phyloP scores from a whole-genome alignment of 805 yeast species.

The Saccharomycopsis schoenii region DNA sequence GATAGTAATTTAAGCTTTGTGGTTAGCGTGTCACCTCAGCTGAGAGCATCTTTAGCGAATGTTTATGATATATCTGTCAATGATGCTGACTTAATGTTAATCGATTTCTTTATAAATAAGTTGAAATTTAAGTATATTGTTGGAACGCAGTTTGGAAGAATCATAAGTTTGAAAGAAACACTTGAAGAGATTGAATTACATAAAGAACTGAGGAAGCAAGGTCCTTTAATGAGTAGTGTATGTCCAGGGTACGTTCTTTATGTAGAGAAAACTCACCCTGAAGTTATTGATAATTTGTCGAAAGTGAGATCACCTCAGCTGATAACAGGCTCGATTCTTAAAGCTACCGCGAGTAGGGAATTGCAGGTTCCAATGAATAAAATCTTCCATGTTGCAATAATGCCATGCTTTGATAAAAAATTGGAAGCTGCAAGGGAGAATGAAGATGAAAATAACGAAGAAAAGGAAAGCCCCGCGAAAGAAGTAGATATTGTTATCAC shows the following conservation, averaged over 20 bases:
- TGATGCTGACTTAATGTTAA: slow-evolving; percentile 51
- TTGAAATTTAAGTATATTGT: slow-evolving; percentile 69
- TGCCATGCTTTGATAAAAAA: slow-evolving; percentile 98
- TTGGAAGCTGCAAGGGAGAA: slow-evolving; percentile 88
- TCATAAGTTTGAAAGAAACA: slow-evolving; percentile 46
- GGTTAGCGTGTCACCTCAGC: slow-evolving; percentile 77
- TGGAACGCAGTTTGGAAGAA: slow-evolving; percentile 78
- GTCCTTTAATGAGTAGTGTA: slow-evolving; percentile 57
- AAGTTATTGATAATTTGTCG: slow-evolving; percentile 60
- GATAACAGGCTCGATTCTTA: slow-evolving; percentile 73
- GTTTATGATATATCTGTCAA: slow-evolving; percentile 47
- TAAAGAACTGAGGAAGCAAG: slow-evolving; percentile 10
- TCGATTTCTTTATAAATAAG: slow-evolving; percentile 44
- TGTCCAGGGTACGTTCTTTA: slow-evolving; percentile 98
- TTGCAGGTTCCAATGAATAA: slow-evolving; percentile 25
- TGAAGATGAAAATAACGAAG: slow-evolving; percentile 30
- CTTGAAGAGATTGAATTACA: slow-evolving; percentile 29
- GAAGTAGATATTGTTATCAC: slow-evolving; percentile 96
- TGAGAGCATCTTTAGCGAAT: slow-evolving; percentile 70
- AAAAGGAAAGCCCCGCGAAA: slow-evolving; percentile 20
- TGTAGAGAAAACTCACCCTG: slow-evolving; percentile 92
- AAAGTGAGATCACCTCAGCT: slow-evolving; percentile 86
- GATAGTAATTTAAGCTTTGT: slow-evolving; percentile 35
- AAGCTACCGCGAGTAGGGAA: slow-evolving; percentile 36
- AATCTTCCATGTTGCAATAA: slow-evolving; percentile 73